Evolutionary conservation across 768 basidiomycete species (phyloP).

Genomic region (Nidularia pulvinata): DNA sequence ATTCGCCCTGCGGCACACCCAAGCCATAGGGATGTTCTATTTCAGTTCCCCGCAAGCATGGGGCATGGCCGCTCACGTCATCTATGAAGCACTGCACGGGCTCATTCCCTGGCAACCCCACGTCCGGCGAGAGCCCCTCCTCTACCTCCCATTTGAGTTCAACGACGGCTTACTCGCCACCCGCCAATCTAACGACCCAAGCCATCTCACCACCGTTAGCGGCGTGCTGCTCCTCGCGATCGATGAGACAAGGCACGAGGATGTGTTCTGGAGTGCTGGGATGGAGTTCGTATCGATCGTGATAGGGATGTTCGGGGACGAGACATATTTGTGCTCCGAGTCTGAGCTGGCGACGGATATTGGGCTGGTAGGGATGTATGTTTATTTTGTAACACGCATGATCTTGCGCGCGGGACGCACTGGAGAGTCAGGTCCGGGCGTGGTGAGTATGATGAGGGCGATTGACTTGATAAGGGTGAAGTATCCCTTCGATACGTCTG

Average conservation of each 20-base stretch:
- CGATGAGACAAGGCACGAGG: neutral
- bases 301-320: neutral
- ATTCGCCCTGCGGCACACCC: neutral
- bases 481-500: neutral
- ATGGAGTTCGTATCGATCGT: neutral
- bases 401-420: neutral
- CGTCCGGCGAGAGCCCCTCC: neutral
- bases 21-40: neutral
- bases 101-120: neutral
- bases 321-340: neutral
- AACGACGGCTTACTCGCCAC: neutral
- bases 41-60: neutral
- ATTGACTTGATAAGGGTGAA: neutral
- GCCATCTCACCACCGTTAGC: neutral
- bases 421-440: neutral
- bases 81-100: neutral
- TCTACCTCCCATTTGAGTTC: neutral
- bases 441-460: neutral
- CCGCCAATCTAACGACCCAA: neutral
- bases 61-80: neutral
- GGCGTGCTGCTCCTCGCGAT: neutral
- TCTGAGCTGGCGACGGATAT: neutral
- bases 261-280: neutral
- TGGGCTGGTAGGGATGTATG: neutral
- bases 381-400: neutral